Evolutionary conservation across 23 red algal genomes (phyloP).

Genomic region (Pyropia yezoensis): DNA sequence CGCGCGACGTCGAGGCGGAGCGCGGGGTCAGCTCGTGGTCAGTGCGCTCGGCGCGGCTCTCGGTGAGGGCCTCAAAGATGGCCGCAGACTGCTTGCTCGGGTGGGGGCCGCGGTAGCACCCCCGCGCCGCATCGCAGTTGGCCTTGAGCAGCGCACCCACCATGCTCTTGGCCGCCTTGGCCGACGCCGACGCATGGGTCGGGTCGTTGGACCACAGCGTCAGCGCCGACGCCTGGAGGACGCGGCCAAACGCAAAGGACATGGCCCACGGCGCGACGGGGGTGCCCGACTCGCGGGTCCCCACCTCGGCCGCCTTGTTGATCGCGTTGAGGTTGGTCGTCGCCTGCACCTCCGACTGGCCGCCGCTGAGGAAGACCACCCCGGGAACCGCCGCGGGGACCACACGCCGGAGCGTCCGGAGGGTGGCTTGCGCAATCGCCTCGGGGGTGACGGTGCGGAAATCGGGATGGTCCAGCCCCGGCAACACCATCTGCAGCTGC

Average conservation of each 20-base stretch:
- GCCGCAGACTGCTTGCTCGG: too few relatives aligned
- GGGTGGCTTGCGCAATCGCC: constrained; percentile 18
- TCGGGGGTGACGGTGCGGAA: constrained; percentile 4
- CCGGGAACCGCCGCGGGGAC: constrained; percentile 32
- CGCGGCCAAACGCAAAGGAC: constrained; percentile 46
- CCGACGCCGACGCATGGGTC: too few relatives aligned
- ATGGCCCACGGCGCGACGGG: constrained; percentile 29
- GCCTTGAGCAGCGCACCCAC: too few relatives aligned
- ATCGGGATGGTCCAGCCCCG: constrained; percentile 6
- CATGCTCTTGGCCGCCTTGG: too few relatives aligned
- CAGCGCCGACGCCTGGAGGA: constrained; percentile 35
- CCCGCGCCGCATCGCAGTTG: too few relatives aligned
- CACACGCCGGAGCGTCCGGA: constrained; percentile 28
- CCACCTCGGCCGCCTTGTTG: constrained; percentile 9
- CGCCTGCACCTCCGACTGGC: constrained; percentile 29
- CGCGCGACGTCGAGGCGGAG: too few relatives aligned
- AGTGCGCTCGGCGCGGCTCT: too few relatives aligned
- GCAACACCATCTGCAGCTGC: constrained; percentile 41
- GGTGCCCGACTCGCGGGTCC: too few relatives aligned
- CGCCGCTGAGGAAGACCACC: constrained; percentile 33
- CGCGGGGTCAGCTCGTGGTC: too few relatives aligned
- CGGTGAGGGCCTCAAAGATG: too few relatives aligned
- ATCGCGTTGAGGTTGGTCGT: constrained; percentile 29
- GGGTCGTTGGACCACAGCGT: constrained; percentile 23
- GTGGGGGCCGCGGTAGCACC: too few relatives aligned